Conservation (phyloP, 495 filamentous ascomycete species). For the Glonium stellatum region DNA sequence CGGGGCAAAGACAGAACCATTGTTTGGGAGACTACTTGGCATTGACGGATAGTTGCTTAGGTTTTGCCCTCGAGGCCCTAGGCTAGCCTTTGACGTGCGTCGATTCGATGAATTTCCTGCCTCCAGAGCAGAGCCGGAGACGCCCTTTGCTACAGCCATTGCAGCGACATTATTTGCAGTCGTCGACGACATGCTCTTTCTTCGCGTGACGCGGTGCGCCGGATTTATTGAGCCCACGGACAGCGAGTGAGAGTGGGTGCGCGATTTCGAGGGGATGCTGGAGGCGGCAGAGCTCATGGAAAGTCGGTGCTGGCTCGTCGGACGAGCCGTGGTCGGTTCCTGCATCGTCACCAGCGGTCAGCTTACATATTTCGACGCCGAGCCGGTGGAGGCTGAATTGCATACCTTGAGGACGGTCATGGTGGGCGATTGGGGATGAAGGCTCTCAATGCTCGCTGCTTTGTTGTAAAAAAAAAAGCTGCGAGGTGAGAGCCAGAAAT, state of each 20-base stretch:
- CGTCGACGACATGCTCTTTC: conserved; percentile 85
- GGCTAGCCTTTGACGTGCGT: conserved; percentile 31
- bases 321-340: conserved; percentile 29
- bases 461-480: conserved; percentile 11
- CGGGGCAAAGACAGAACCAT: conserved; percentile 28
- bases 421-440: neutral
- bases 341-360: conserved; percentile 11
- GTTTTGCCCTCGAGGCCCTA: conserved; percentile 23
- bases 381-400: conserved; percentile 5
- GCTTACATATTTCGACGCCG: conserved; percentile 3
- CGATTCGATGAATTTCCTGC: conserved; percentile 42
- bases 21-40: conserved; percentile 36
- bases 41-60: conserved; percentile 28
- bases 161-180: conserved; percentile 69
- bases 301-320: conserved; percentile 38
- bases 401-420: conserved; percentile 30
- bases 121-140: conserved; percentile 35
- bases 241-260: conserved; percentile 76
- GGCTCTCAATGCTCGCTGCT: conserved; percentile 8
- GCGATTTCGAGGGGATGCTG: conserved; percentile 44
- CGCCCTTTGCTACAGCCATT: conserved; percentile 60
- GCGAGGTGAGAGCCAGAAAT: neutral
- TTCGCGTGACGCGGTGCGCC: conserved; percentile 77
- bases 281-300: conserved; percentile 35
- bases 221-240: conserved; percentile 72